Percentiles rank a stretch among this genome's conserved stretches.
phyloP scores from a whole-genome alignment of 345 rosid genomes.

The Camelina sativa region DNA sequence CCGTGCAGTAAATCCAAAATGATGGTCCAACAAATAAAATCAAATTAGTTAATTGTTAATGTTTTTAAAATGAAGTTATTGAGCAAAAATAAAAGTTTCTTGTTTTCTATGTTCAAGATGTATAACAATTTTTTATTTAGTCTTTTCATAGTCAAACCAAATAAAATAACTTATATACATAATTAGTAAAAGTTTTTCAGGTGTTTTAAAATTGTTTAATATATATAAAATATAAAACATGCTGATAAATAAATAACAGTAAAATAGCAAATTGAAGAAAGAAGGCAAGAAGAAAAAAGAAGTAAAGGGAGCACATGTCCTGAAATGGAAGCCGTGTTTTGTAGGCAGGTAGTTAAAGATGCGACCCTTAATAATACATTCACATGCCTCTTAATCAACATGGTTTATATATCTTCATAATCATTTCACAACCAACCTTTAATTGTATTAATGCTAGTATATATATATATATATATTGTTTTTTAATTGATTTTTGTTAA shows the following conservation, averaged over 20 bases:
- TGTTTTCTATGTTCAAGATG: not conserved
- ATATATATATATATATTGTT: no score
- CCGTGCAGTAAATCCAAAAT: slow-evolving; percentile 15
- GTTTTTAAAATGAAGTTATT: not conserved
- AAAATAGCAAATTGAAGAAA: not conserved
- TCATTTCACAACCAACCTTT: slow-evolving; percentile 22
- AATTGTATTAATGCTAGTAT: not conserved
- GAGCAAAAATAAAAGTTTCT: not conserved
- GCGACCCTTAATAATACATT: slow-evolving; percentile 24
- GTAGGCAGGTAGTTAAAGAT: slow-evolving; percentile 27
- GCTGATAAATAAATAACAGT: not conserved
- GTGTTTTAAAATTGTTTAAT: not conserved
- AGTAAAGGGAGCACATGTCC: slow-evolving; percentile 24
- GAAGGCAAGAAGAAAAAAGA: not conserved
- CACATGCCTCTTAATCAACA: slow-evolving; percentile 33
- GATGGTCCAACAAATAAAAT: not conserved
- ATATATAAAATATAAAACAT: not conserved
- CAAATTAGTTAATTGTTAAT: not conserved
- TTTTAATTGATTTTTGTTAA: not conserved
- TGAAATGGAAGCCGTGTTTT: slow-evolving; percentile 17
- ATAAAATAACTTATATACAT: not conserved
- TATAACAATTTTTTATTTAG: no score
- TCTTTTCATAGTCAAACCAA: not conserved
- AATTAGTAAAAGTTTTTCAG: not conserved
- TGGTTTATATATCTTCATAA: slow-evolving; percentile 23